Evolutionary conservation across 1,284 basidiomycete genomes (phyloP).

Genomic region (Rhodotorula sp.): DNA sequence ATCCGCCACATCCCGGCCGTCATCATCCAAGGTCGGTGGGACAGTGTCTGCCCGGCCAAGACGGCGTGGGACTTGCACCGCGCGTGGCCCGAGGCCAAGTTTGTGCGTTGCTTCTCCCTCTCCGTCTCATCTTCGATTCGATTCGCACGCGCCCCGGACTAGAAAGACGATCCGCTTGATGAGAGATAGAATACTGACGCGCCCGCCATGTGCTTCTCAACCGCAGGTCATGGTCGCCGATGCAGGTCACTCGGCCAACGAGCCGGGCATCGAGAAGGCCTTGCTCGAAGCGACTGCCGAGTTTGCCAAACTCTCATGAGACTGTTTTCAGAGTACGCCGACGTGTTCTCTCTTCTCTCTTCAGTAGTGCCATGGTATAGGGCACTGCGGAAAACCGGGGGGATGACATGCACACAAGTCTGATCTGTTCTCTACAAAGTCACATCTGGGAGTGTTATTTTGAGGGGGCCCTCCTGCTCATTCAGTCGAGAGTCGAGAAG

Average conservation of each 20-base stretch:
- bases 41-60: conserved; percentile 53
- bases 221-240: conserved; percentile 65
- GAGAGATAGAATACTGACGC: too few species aligned
- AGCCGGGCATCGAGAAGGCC: conserved; percentile 68
- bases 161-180: neutral
- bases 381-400: too few species aligned
- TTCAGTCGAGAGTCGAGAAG: neutral
- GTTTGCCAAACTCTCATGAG: conserved; percentile 43
- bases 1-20: conserved; percentile 57
- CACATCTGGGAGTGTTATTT: too few species aligned
- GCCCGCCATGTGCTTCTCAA: conserved; percentile 1
- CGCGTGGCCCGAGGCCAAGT: conserved; percentile 69
- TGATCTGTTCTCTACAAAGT: too few species aligned
- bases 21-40: conserved; percentile 43
- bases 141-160: too few species aligned
- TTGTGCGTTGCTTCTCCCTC: conserved; percentile 11
- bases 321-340: too few species aligned
- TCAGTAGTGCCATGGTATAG: too few species aligned
- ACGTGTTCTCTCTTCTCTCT: too few species aligned
- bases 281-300: conserved; percentile 62
- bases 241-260: conserved; percentile 84
- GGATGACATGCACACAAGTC: too few species aligned
- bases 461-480: neutral
- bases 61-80: conserved; percentile 64
- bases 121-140: neutral